Evolutionary conservation across 2,329 filamentous ascomycete species (phyloP), one percentile per base, ranked within the genome.

Genomic region (Talaromyces marneffei): DNA sequence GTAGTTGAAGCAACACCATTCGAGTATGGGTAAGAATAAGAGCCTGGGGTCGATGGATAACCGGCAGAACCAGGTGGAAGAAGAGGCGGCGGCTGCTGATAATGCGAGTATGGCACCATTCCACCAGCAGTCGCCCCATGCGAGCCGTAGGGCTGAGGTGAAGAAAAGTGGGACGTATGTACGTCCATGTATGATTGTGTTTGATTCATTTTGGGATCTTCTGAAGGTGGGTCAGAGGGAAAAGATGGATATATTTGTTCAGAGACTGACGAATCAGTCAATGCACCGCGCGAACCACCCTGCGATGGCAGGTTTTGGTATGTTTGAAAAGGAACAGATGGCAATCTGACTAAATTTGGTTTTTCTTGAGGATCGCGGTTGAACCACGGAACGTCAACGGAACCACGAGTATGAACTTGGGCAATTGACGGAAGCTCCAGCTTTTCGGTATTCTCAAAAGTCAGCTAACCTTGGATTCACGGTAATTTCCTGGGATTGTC

Each of bases 391-490:
- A 83, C 82, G 78, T 92, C 88, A 78, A 84, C 83, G 74, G 83
- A 83, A 20, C 48, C 48, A 52, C 48, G 48, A 35, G n/a, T 52
- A 79, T 90, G 87, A 81, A 90, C 85, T 82, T 90, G 87, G 74
- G 89, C 89, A 74, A 92, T 89, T 80, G 90, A 90, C 80, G 90
- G 89, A 78, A 92, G 87, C 90, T 92, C 91, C 91, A 95, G 91
- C 83, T 92, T 94, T 88, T 85, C 90, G 90, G 86, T 88, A 79
- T 85, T 80, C 74, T 68, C 64, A 7, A 31, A 31, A 31, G 23
- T 40, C 33, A 31, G 33, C n/a, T 52, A 23, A 20, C 29, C 25
- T 35, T 23, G 16, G 25, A 3, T 48, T 9, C 25, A n/a, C 12
- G 25, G 44, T 8, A 7, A 12, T 20, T 33, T 33, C 8, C 27